Base-by-base conservation (phyloP, 805 yeast genomes). In the Clavispora santaluciae region DNA sequence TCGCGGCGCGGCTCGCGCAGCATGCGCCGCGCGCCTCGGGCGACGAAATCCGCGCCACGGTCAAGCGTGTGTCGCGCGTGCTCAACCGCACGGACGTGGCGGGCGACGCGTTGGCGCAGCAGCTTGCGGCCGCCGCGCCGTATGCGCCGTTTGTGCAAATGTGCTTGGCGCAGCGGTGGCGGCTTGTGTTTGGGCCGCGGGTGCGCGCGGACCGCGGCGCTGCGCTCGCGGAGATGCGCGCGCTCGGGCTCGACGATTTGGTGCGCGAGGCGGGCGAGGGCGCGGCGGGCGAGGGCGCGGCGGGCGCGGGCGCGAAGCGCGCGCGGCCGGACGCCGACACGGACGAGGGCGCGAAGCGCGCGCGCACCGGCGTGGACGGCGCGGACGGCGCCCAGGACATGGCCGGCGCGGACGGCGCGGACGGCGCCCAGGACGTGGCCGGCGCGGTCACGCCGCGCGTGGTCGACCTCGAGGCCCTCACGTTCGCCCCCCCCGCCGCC, bases 401-500 rank as follows among this genome's bases (percentile, higher is more conserved):
- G n/a, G n/a, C n/a, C n/a, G 13, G n/a, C n/a, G n/a, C n/a, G n/a
- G n/a, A n/a, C n/a, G n/a, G 13, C 15, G 13, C 2, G 2, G 13
- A n/a, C 13, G 13, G 26, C 26, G 26, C 8, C 13, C 10, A 24
- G 11, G 13, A 13, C 15, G 13, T 26, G 29, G 29, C 13, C 17
- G 17, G 13, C 10, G 16, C 29, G 29, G 31, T 28, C 5, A n/a
- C 53, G 31, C 83, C 93, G 1, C 62, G 65, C 34, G 59, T 74
- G 31, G 70, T 87, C n/a, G 86, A 86, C 53, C 60, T 90, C 7
- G 79, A 78, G 20, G 68, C 77, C 9, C 62, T 84, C 5, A 70
- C 69, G 1, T 84, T 87, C 54, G 88, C 83, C 25, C 83, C 86
- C 49, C 64, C 84, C 9, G 72, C 83, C 76, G 75, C 89, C 1